Base-by-base conservation (phyloP, 768 basidiomycete genomes). In the Naganishia friedmannii region DNA sequence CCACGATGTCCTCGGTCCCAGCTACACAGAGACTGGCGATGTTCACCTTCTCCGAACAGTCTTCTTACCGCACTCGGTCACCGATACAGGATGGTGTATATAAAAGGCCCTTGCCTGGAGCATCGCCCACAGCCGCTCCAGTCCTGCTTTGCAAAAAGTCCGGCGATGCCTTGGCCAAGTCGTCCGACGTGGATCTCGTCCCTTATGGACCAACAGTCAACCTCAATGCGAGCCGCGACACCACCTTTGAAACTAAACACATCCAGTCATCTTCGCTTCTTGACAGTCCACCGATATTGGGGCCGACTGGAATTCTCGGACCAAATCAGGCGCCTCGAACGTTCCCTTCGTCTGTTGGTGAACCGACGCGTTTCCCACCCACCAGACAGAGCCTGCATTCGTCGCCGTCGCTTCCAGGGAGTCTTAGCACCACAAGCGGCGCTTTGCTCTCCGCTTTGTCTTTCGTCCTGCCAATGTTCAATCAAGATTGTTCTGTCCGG, bases 381-480 rank as follows among this genome's bases (percentile, higher is more conserved):
- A 3, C 42, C 15, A 8, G 3, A 51, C 48, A 51, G 48, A 1
- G 3, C 1, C 23, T 26, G n/a, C 48, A 51, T 23, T 51, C 48
- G 3, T 51, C 23, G 48, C n/a, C 48, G n/a, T 51, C n/a, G 3
- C 15, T 42, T 17, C 15, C 48, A n/a, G 48, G 48, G 12, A 26
- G 23, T 13, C 48, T 51, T 15, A 58, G 57, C 13, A 58, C 12
- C 39, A 34, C 32, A 28, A 34, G 34, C 5, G 48, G 48, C n/a
- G 4, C n/a, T 21, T 32, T 31, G n/a, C 57, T 23, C 28, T 58
- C 57, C 3, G 57, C 32, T 21, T 58, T 58, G 34, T 34, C 57
- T 32, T 58, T 58, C 21, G 32, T 58, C 31, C 10, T 34, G 34
- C 57, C 34, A 5, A 58, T 58, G 57, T 58, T 58, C 57, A 58